Base-by-base conservation (phyloP, 2,329 filamentous ascomycete species). In the Rhytidhysteron rufulum region DNA sequence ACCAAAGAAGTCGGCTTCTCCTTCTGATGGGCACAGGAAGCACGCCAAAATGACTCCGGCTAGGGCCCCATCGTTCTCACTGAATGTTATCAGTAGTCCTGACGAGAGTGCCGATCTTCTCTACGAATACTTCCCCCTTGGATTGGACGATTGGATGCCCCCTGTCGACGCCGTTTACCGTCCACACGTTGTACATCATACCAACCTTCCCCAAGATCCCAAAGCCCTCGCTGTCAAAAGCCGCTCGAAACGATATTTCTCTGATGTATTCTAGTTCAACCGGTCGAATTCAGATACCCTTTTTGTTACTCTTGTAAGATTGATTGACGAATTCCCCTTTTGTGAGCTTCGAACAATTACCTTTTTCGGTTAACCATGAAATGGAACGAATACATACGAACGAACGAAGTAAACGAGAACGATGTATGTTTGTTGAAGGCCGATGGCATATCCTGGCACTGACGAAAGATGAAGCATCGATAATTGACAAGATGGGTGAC, bases 71-170 rank as follows among this genome's bases (percentile, higher is more conserved):
- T 72, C 69, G 0, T 73, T 73, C 42, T 67, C 67, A 0, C 58
- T 73, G 31, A 70, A 71, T 24, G 60, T 71, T 2, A 74, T 73
- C 50, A 76, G 79, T 59, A 83, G 84, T 58, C 75, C 86, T 24
- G 68, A 82, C 49, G 88, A 95, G 53, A 85, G 84, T 52, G 83
- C 83, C 1, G 90, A 96, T 65, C 71, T 90, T 49, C 71, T 96
- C 15, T 96, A 96, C 60, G 90, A 97, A 67, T 96, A 97, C 60
- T 96, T 97, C 49, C 90, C 90, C 0, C 73, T 97, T 13, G 89
- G 85, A 35, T 70, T 95, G 43, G 89, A 96, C 62, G 90, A 96
- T 58, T 96, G 86, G 86, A 88, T 90, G 79, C 86, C 86, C 2
- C 88, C 88, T 1, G 87, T 94, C 3, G 88, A 95, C 64, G 88